Conservation (phyloP, 2,329 filamentous ascomycete species). For the Aspergillus brunneoviolaceus region DNA sequence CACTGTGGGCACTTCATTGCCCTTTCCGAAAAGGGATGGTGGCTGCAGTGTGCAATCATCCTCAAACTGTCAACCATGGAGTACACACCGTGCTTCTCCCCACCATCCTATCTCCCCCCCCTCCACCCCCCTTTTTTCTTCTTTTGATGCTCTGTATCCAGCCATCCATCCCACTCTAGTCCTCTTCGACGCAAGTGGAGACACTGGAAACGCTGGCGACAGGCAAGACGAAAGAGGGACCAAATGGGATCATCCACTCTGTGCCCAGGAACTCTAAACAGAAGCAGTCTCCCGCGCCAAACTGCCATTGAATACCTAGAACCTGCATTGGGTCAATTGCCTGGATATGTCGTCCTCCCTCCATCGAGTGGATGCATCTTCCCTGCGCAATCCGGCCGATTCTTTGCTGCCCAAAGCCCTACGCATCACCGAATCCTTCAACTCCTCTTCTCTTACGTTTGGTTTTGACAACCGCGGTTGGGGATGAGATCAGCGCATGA, state of each 20-base stretch:
- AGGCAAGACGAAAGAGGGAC: neutral
- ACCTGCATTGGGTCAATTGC: slow-evolving; percentile 16
- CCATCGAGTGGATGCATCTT: slow-evolving; percentile 20
- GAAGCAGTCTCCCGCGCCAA: slow-evolving; percentile 6
- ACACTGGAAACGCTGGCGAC: neutral
- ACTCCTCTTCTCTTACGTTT: slow-evolving; percentile 10
- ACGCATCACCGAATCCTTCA: slow-evolving; percentile 16
- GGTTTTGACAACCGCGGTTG: slow-evolving; percentile 18
- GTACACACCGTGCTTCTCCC: neutral
- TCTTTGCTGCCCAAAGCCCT: slow-evolving; percentile 28
- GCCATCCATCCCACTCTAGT: neutral
- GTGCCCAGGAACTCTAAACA: slow-evolving; percentile 8
- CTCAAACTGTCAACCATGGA: no score
- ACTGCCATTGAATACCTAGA: slow-evolving; percentile 1
- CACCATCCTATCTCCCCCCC: neutral
- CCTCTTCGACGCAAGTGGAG: neutral
- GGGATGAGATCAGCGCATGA: slow-evolving; percentile 20
- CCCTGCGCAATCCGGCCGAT: slow-evolving; percentile 19
- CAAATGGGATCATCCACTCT: neutral
- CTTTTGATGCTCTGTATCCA: neutral
- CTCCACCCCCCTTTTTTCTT: neutral
- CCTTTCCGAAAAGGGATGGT: neutral
- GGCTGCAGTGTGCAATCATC: neutral
- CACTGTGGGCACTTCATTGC: neutral
- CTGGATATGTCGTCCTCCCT: slow-evolving; percentile 11